These are phyloP conservation scores for Bipolaris oryzae DNA, from an alignment of 2,329 filamentous ascomycete genomes.

Conservation along the genomic window DNA sequence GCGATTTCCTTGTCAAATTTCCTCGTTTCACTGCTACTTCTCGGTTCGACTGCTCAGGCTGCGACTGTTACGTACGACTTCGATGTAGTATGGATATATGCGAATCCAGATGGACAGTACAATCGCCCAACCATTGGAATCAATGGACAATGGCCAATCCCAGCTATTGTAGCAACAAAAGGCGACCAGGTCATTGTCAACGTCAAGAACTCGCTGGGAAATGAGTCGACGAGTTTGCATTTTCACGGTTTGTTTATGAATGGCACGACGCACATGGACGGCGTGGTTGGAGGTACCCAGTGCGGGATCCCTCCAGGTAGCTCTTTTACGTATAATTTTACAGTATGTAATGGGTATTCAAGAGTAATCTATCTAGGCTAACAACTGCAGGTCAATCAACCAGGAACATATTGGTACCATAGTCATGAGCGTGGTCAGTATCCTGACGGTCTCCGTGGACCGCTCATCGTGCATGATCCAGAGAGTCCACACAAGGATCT, in stretches of 20 bases:
- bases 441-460: constrained; percentile 71
- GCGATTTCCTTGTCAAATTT: constrained; percentile 53
- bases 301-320: constrained; percentile 64
- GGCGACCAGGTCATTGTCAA: constrained; percentile 74
- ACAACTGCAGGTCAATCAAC: constrained; percentile 59
- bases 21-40: constrained; percentile 44
- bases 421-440: constrained; percentile 67
- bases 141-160: constrained; percentile 76
- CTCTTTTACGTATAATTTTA: constrained; percentile 66
- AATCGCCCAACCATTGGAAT: constrained; percentile 67
- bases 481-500: constrained; percentile 59
- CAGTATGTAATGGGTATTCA: constrained; percentile 20
- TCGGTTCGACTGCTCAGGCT: constrained; percentile 27
- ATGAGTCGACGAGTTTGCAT: constrained; percentile 70
- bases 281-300: constrained; percentile 68
- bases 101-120: constrained; percentile 60
- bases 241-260: constrained; percentile 82
- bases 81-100: constrained; percentile 61
- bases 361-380: constrained; percentile 1
- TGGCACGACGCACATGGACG: constrained; percentile 76
- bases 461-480: constrained; percentile 68
- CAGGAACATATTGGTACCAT: constrained; percentile 70
- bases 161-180: constrained; percentile 73
- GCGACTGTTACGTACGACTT: constrained; percentile 57
- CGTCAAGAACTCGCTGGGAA: constrained; percentile 69